These are phyloP conservation scores for Mycena rosella DNA, from an alignment of 768 basidiomycete genomes.

Conservation along the genomic window DNA sequence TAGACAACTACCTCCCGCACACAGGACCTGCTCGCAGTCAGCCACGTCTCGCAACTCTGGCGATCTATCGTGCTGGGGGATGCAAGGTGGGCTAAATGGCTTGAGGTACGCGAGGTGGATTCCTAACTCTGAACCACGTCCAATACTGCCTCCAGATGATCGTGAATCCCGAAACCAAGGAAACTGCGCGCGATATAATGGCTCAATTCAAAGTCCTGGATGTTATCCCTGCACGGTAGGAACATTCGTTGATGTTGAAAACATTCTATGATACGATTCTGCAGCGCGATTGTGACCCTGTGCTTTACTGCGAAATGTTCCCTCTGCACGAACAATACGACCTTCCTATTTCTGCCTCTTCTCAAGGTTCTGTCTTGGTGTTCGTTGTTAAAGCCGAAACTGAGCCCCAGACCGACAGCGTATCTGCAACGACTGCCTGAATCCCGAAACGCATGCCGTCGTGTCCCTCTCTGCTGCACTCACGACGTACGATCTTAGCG, in stretches of 20 bases:
- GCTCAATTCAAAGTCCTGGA: neutral
- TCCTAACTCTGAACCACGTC: neutral
- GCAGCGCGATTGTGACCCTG: slow-evolving; percentile 3
- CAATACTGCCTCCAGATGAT: neutral
- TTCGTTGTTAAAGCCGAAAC: neutral
- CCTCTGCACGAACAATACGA: neutral
- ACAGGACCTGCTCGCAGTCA: neutral
- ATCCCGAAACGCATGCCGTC: neutral
- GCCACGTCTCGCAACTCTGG: slow-evolving; percentile 10
- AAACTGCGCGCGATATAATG: neutral
- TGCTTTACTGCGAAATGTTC: slow-evolving; percentile 1
- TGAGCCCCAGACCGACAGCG: neutral
- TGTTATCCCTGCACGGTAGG: slow-evolving; percentile 1
- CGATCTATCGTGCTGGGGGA: slow-evolving; percentile 1
- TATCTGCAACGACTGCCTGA: neutral
- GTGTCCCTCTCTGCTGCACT: slow-evolving; percentile 1
- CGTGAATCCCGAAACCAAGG: neutral
- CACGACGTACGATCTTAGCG: slow-evolving; percentile 9
- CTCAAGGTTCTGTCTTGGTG: neutral
- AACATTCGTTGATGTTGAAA: neutral
- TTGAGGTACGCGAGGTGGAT: neutral
- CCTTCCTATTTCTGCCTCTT: neutral
- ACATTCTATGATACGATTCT: no score
- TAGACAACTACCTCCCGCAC: slow-evolving; percentile 3
- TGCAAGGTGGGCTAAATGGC: slow-evolving; percentile 8